Conservation (phyloP, 2,329 filamentous ascomycete species). For the Paecilomyces sp. region DNA sequence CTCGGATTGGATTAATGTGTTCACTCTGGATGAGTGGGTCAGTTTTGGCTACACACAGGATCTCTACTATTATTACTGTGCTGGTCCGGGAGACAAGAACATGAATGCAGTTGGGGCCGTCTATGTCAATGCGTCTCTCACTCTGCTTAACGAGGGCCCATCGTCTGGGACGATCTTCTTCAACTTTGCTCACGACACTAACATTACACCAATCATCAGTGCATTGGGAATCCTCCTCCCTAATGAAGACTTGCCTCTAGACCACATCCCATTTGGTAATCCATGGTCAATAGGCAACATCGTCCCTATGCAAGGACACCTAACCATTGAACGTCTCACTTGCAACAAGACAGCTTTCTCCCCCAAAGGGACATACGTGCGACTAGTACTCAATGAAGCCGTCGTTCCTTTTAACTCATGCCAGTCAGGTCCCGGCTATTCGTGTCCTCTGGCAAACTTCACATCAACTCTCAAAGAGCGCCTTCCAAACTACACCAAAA, state of each 20-base stretch:
- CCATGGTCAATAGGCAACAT: slow-evolving; percentile 12
- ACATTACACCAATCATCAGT: slow-evolving; percentile 14
- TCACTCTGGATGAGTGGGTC: slow-evolving; percentile 16
- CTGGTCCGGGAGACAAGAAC: slow-evolving; percentile 13
- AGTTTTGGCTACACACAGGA: slow-evolving; percentile 13
- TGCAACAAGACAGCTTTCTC: slow-evolving; percentile 11
- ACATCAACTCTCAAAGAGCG: background rate
- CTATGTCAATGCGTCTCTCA: slow-evolving; percentile 13
- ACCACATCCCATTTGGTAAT: slow-evolving; percentile 11
- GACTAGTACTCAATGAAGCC: slow-evolving; percentile 15
- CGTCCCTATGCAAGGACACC: slow-evolving; percentile 13
- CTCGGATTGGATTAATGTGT: slow-evolving; percentile 15
- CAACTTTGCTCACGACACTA: slow-evolving; percentile 12
- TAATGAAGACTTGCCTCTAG: slow-evolving; percentile 9
- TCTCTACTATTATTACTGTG: slow-evolving; percentile 14
- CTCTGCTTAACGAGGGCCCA: slow-evolving; percentile 13
- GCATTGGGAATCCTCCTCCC: slow-evolving; percentile 13
- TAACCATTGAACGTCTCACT: slow-evolving; percentile 15
- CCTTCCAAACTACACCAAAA: slow-evolving; percentile 5
- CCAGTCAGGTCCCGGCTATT: slow-evolving; percentile 12
- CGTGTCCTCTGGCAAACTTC: slow-evolving; percentile 8
- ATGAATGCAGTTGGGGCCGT: slow-evolving; percentile 14
- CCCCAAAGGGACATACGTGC: slow-evolving; percentile 10
- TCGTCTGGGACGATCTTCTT: slow-evolving; percentile 7
- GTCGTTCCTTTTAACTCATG: slow-evolving; percentile 11